Evolutionary conservation across 2,329 filamentous ascomycete species (phyloP), one percentile per base, ranked within the genome.

Genomic region (Metarhizium humberi): DNA sequence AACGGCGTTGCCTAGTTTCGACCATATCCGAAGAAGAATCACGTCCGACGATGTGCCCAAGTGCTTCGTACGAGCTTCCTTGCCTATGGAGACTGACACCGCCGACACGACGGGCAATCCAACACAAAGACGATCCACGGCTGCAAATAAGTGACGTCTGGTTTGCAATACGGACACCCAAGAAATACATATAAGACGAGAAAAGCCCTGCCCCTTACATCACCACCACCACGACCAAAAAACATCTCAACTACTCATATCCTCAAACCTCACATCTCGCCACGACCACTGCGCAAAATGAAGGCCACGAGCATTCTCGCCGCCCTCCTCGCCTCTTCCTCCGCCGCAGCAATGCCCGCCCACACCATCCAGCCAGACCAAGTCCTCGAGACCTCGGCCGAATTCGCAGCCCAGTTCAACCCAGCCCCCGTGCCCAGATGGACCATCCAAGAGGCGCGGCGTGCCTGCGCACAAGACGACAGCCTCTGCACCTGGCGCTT

Each of bases 401-500:
- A 50, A 3, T 10, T 50, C 32, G 8, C 34, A 3, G 48, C 48
- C n/a, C 48, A 50, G 30, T 50, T 50, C 32, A 18, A 32, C 48
- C 48, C 48, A 5, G 69, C 71, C 52, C 51, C 66, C 25, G 49
- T 59, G 32, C 63, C 70, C 13, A 60, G 73, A 59, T 78, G 75
- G 75, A 74, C 71, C 57, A 71, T 78, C 59, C 60, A 70, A 57
- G 55, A 61, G 61, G 57, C 74, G 55, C 67, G 66, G 59, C 75
- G 74, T 59, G 59, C 62, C 56, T 78, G 75, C 69, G 67, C 69
- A 61, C 8, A 56, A 7, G 61, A 62, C 57, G 66, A 76, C 65
- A 69, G 66, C 56, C 59, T 63, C 36, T 78, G 75, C 70, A 69
- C 67, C 62, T 78, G 73, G 72, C 70, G 65, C 61, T 78, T 78